Conservation (phyloP, 352 stramenopile genomes). For the Phytophthora syringae region DNA sequence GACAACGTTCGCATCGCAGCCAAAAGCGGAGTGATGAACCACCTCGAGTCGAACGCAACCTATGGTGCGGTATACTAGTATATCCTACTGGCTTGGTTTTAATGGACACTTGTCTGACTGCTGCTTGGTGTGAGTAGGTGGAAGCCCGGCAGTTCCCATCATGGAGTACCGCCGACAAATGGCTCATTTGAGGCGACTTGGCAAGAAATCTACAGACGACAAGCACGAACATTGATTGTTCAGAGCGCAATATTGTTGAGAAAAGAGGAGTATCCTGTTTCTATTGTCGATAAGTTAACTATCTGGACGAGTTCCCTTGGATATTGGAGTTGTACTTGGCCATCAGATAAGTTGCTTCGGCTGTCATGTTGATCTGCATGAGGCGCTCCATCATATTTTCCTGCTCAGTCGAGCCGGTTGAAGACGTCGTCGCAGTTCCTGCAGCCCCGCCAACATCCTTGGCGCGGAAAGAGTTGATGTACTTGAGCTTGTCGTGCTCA, state of each 20-base stretch:
- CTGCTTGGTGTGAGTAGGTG: constrained; percentile 42
- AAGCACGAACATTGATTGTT: neutral
- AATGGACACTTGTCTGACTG: constrained; percentile 5
- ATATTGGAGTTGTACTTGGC: constrained; percentile 75
- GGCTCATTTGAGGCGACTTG: constrained; percentile 50
- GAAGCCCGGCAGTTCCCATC: constrained; percentile 75
- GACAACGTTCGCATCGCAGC: constrained; percentile 87
- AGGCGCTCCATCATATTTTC: constrained; percentile 67
- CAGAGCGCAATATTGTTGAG: neutral
- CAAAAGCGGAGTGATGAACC: constrained; percentile 86
- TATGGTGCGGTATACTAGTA: constrained; percentile 48
- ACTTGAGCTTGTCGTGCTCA: constrained; percentile 68
- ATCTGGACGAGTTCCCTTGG: constrained; percentile 33
- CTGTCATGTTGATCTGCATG: constrained; percentile 70
- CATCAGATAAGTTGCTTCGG: constrained; percentile 74
- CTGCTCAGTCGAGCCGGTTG: constrained; percentile 32
- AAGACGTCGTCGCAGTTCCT: constrained; percentile 11
- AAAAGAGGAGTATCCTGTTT: neutral
- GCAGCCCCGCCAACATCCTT: constrained; percentile 23
- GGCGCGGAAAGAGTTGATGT: constrained; percentile 61
- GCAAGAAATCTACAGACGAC: constrained; percentile 44
- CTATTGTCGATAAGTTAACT: constrained; percentile 8
- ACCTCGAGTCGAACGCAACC: constrained; percentile 57
- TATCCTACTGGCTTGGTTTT: neutral
- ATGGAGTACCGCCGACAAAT: constrained; percentile 85